These are phyloP conservation scores for Smallanthus sonchifolius DNA, from an alignment of 129 eudicot genomes.

Conservation along the genomic window DNA sequence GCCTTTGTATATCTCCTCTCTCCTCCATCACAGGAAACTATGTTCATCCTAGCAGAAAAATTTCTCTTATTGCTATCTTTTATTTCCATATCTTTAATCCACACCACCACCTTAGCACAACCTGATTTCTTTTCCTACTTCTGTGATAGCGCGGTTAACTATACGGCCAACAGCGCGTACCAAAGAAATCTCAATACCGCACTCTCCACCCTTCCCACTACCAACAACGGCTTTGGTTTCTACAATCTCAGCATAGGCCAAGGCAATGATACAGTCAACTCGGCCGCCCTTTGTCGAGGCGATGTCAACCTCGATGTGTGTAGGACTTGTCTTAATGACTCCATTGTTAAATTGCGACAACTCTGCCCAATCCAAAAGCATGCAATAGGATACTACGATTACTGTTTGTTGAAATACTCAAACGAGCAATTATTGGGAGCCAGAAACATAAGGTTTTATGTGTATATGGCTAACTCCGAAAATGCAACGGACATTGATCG, in stretches of 20 bases:
- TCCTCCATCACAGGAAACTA: neutral
- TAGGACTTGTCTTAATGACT: constrained; percentile 20
- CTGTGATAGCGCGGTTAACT: neutral
- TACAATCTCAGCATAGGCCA: constrained; percentile 17
- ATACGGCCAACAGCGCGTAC: neutral
- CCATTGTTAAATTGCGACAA: neutral
- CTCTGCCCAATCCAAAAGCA: constrained; percentile 34
- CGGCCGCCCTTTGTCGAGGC: constrained; percentile 41
- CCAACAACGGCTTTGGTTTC: constrained; percentile 28
- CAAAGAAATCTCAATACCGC: neutral
- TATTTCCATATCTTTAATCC: neutral
- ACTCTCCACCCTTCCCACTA: neutral
- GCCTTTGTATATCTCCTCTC: too few relatives aligned
- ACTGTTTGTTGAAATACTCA: constrained; percentile 41
- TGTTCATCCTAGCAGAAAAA: neutral
- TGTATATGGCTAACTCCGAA: neutral
- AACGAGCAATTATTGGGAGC: constrained; percentile 8
- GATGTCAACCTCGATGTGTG: constrained; percentile 27
- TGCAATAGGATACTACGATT: constrained; percentile 23
- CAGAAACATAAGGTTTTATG: neutral
- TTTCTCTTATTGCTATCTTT: neutral
- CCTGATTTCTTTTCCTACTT: neutral
- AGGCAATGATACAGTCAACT: constrained; percentile 21
- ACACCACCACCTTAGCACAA: constrained; percentile 3
- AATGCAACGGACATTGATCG: neutral